Evolutionary conservation across 1,139 yeast genomes (phyloP).

Genomic region (Pichia sp.): DNA sequence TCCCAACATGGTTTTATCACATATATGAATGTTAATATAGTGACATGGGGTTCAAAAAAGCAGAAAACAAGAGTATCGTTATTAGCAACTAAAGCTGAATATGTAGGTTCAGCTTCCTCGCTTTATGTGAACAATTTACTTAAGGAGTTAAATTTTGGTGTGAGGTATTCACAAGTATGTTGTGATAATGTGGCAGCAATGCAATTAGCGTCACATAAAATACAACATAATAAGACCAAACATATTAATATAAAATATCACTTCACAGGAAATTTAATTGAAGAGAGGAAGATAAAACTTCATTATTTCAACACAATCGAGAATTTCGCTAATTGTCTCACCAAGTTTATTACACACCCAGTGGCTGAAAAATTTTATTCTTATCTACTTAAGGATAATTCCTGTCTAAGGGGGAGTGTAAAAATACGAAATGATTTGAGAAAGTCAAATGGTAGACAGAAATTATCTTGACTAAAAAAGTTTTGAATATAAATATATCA

Average conservation of each 20-base stretch:
- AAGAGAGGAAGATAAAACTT: no score
- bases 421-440: no score
- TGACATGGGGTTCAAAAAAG: conserved; percentile 4
- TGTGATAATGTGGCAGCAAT: conserved; percentile 10
- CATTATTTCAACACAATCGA: no score
- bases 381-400: no score
- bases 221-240: conserved; percentile 8
- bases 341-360: no score
- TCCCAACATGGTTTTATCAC: conserved; percentile 4
- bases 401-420: no score
- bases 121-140: conserved; percentile 3
- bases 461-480: no score
- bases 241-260: conserved; percentile 10
- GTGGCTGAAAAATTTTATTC: no score
- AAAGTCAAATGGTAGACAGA: no score
- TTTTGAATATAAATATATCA: no score
- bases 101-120: background rate
- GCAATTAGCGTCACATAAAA: conserved; percentile 7
- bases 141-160: conserved; percentile 2
- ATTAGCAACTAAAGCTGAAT: conserved; percentile 7
- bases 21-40: conserved; percentile 1
- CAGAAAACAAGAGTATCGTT: conserved; percentile 1
- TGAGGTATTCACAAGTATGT: conserved; percentile 4
- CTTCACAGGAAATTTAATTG: conserved; percentile 9
- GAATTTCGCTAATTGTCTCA: no score